Evolutionary conservation across 345 rosid genomes (phyloP).

Genomic region (Populus euphratica): DNA sequence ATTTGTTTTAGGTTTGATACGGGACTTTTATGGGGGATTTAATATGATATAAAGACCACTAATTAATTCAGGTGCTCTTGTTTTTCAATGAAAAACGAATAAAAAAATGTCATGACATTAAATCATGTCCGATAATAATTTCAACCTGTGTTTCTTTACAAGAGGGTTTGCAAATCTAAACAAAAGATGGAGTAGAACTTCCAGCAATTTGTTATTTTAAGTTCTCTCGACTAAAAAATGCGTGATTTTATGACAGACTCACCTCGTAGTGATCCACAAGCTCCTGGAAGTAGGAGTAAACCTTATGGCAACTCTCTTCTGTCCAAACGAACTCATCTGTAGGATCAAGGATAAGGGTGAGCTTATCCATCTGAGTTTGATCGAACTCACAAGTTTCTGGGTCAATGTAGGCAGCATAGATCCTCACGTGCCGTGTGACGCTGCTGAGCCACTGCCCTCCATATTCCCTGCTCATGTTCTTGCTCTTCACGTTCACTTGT

Average conservation of each 20-base stretch:
- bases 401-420: slow-evolving; percentile 33
- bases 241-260: not conserved
- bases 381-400: slow-evolving; percentile 28
- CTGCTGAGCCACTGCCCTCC: slow-evolving; percentile 49
- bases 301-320: slow-evolving; percentile 60
- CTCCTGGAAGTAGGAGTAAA: slow-evolving; percentile 78
- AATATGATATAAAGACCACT: no score
- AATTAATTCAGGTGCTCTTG: no score
- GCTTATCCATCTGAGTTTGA: slow-evolving; percentile 65
- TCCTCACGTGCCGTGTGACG: slow-evolving; percentile 26
- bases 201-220: not conserved
- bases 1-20: no score
- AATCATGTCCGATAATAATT: no score
- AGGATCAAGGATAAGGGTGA: slow-evolving; percentile 84
- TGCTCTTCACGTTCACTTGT: slow-evolving; percentile 75
- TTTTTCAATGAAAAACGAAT: no score
- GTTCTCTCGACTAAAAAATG: not conserved
- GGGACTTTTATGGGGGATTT: no score
- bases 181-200: no score
- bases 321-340: slow-evolving; percentile 80
- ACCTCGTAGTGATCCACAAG: slow-evolving; percentile 98
- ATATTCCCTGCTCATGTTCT: slow-evolving; percentile 56
- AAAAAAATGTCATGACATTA: no score
- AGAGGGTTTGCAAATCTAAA: no score
- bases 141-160: no score